Evolutionary conservation across 1,284 basidiomycete species (phyloP).

Genomic region (Polyporus tsugae): DNA sequence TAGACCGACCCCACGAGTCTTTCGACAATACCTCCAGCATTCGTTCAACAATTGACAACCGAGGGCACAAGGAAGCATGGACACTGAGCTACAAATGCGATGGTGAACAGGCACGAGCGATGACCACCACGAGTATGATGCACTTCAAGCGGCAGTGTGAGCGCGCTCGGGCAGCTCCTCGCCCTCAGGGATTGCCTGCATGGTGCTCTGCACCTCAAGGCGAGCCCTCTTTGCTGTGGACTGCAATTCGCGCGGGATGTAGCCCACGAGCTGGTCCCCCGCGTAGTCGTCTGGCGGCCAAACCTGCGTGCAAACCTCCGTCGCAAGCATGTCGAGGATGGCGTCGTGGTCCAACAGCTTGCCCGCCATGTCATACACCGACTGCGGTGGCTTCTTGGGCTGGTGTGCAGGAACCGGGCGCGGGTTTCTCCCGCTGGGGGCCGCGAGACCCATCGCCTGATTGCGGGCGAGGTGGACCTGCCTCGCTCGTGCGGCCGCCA

Average conservation of each 20-base stretch:
- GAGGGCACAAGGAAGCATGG: too few species aligned
- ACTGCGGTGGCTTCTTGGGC: neutral
- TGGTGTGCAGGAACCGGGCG: neutral
- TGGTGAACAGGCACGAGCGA: too few species aligned
- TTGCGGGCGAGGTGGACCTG: neutral
- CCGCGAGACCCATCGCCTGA: neutral
- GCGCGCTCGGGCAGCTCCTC: neutral
- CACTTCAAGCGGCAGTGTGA: neutral
- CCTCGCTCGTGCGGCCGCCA: neutral
- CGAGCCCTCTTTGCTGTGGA: neutral
- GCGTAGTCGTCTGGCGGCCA: neutral
- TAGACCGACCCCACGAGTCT: too few species aligned
- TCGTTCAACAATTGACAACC: too few species aligned
- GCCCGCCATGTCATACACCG: neutral
- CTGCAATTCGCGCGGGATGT: neutral
- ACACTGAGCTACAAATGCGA: too few species aligned
- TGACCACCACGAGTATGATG: too few species aligned
- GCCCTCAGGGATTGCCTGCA: neutral
- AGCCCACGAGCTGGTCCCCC: neutral
- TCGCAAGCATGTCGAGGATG: neutral
- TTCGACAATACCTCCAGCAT: too few species aligned
- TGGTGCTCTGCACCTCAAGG: neutral
- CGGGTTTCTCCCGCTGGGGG: neutral
- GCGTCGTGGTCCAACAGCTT: neutral
- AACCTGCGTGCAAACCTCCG: neutral